Evolutionary conservation across 441 rosid genomes (phyloP), one percentile per base, ranked within the genome.

Genomic region (Capsella rubella): DNA sequence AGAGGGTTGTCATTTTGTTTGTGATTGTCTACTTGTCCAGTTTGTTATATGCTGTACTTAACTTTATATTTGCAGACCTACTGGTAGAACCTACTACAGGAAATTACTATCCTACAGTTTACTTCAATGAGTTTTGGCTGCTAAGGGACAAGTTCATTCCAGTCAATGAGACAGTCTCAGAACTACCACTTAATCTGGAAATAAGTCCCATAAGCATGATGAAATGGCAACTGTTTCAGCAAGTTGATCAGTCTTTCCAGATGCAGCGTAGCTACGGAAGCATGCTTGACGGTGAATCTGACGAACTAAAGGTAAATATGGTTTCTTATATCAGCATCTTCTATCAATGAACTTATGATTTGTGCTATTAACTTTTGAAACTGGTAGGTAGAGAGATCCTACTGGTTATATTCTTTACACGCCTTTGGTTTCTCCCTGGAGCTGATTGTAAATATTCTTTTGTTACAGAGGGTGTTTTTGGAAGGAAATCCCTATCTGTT

Each of bases 401-500:
- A 34, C 27, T 73, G 53, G 3, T 40, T 31, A 55, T 39, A 51
- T 32, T 35, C 21, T 46, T 27, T 47, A 46, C 28, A 29, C 0
- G 15, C 18, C 31, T 43, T 63, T 42, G 45, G 35, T 54, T 74
- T 66, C 45, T 56, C 21, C 59, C 2, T 56, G 65, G 29, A 49
- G 18, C 45, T 40, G 47, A 18, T 58, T 51, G 62, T 51, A 35
- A 34, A 21, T 42, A 14, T 12, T 25, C 29, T 69, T 28, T 34
- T 39, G 32, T 32, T 84, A 79, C 91, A 95, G 99, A 90, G 96
- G 80, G 99, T 95, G 64, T 95, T 95, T 82, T 67, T 95, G 89
- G 99, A 93, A 86, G 99, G 99, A 81, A 95, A 95, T 82, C 99
- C 99, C n/a, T 90, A 90, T 78, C 88, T 95, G 51, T 81, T 95